phyloP scores from a whole-genome alignment of 2,329 filamentous ascomycete species.

The Cercospora citrullina region DNA sequence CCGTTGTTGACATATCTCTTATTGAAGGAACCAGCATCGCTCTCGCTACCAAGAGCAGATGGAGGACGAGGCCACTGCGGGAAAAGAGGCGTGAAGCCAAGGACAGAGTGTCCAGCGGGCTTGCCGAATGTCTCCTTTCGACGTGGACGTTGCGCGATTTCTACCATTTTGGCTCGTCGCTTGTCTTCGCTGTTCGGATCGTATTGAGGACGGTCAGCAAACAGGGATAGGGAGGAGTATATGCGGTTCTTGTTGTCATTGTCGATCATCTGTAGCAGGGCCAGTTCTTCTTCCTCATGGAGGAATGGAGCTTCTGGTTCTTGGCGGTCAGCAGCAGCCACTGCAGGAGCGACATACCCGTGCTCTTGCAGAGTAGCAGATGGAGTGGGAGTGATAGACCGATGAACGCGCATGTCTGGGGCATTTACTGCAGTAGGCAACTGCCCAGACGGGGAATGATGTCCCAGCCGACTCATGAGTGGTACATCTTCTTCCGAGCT shows the following conservation, averaged over 20 bases:
- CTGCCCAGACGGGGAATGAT: neutral
- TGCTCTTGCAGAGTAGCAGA: neutral
- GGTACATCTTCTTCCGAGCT: neutral
- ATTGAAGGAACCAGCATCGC: neutral
- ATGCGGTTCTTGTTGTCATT: neutral
- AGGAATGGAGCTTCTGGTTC: neutral
- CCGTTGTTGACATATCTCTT: neutral
- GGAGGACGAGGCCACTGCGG: neutral
- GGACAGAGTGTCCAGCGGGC: slow-evolving; percentile 12
- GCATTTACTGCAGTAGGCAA: neutral
- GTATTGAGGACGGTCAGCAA: slow-evolving; percentile 31
- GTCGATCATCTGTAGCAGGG: slow-evolving; percentile 8
- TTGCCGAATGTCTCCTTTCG: slow-evolving; percentile 40
- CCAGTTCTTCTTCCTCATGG: slow-evolving; percentile 8
- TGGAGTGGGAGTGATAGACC: neutral
- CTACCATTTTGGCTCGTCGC: slow-evolving; percentile 59
- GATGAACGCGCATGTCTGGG: neutral
- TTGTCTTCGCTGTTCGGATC: slow-evolving; percentile 33
- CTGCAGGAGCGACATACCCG: neutral
- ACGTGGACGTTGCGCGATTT: slow-evolving; percentile 44
- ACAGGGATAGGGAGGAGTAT: slow-evolving; percentile 19
- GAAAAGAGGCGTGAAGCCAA: slow-evolving; percentile 5
- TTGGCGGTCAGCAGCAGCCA: neutral
- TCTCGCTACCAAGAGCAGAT: neutral
- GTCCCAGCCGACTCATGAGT: neutral